Evolutionary conservation across 176 grass and related monocot genomes (phyloP).

Genomic region (Zoysia japonica): DNA sequence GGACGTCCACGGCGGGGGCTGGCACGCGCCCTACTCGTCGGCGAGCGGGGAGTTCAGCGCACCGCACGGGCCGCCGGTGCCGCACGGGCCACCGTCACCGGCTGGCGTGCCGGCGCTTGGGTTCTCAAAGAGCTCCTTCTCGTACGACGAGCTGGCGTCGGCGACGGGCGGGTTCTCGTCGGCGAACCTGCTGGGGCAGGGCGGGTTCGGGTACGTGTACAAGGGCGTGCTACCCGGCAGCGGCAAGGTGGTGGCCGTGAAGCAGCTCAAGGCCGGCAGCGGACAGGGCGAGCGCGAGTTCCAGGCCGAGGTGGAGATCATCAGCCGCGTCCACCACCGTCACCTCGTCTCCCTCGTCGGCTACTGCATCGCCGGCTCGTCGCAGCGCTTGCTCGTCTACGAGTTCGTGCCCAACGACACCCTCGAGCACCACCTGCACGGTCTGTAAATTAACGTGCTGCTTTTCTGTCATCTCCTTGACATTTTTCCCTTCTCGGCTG

Average conservation of each 20-base stretch:
- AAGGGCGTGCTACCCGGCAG: slow-evolving; percentile 71
- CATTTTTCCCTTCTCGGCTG: neutral
- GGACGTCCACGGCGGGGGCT: slow-evolving; percentile 42
- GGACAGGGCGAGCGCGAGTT: slow-evolving; percentile 82
- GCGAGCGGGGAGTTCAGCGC: slow-evolving; percentile 69
- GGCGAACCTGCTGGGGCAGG: slow-evolving; percentile 79
- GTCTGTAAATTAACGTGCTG: slow-evolving; percentile 7
- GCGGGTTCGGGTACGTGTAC: slow-evolving; percentile 91
- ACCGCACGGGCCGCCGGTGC: slow-evolving; percentile 38
- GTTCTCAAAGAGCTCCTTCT: slow-evolving; percentile 78
- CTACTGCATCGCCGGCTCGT: slow-evolving; percentile 57
- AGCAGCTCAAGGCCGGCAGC: slow-evolving; percentile 73
- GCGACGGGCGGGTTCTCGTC: slow-evolving; percentile 67
- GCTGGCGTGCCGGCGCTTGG: slow-evolving; percentile 44
- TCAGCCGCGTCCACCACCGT: slow-evolving; percentile 90
- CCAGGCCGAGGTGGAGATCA: slow-evolving; percentile 88
- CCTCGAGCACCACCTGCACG: slow-evolving; percentile 83
- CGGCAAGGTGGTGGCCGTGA: slow-evolving; percentile 82
- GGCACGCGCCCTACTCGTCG: slow-evolving; percentile 25
- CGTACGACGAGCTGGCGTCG: slow-evolving; percentile 71
- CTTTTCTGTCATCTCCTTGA: no score
- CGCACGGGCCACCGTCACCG: slow-evolving; percentile 41
- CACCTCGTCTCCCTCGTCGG: slow-evolving; percentile 93
- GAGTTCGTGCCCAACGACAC: slow-evolving; percentile 86
- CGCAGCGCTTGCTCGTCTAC: slow-evolving; percentile 85